A percentile compares a stretch with the other conserved stretches of the same genome.
Evolutionary conservation across 2,329 filamentous ascomycete species (phyloP).

Genomic region (Talaromyces atroroseus): DNA sequence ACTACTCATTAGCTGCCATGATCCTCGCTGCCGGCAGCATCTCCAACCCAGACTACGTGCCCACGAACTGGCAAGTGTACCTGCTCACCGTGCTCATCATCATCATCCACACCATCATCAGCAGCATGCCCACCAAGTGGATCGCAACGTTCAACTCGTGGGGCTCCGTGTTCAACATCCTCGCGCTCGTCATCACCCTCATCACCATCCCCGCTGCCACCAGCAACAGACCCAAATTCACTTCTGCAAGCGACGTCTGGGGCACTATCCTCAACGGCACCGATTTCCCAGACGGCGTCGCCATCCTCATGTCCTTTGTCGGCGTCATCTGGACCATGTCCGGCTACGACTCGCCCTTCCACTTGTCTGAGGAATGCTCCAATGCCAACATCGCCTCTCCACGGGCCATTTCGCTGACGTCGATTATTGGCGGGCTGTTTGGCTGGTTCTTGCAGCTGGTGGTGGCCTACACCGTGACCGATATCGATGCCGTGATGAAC

Average conservation of each 20-base stretch:
- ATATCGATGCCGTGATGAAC: constrained; percentile 54
- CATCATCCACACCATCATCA: constrained; percentile 62
- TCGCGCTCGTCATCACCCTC: constrained; percentile 60
- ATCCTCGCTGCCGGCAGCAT: constrained; percentile 67
- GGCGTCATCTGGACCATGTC: constrained; percentile 65
- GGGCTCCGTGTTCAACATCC: constrained; percentile 65
- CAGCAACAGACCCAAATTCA: constrained; percentile 55
- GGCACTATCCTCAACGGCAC: constrained; percentile 61
- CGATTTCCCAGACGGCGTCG: constrained; percentile 61
- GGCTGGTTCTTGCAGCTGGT: constrained; percentile 71
- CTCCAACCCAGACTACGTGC: constrained; percentile 58
- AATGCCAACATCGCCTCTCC: constrained; percentile 67
- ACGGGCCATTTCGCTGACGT: constrained; percentile 66
- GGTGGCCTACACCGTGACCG: constrained; percentile 65
- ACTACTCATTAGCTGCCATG: constrained; percentile 65
- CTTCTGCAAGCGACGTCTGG: constrained; percentile 56
- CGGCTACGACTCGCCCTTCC: constrained; percentile 65
- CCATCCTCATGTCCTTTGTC: constrained; percentile 66
- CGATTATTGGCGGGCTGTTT: constrained; percentile 58
- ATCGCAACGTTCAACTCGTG: constrained; percentile 65
- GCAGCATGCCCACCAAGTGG: constrained; percentile 65
- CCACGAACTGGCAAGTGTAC: constrained; percentile 62
- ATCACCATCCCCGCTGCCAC: constrained; percentile 63
- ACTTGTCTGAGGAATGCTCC: constrained; percentile 69
- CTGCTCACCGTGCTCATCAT: constrained; percentile 63